A percentile compares a stretch with the other conserved stretches of the same genome.
Evolutionary conservation across 1,139 yeast genomes (phyloP).

Genomic region (Pichia sorboxylosa): DNA sequence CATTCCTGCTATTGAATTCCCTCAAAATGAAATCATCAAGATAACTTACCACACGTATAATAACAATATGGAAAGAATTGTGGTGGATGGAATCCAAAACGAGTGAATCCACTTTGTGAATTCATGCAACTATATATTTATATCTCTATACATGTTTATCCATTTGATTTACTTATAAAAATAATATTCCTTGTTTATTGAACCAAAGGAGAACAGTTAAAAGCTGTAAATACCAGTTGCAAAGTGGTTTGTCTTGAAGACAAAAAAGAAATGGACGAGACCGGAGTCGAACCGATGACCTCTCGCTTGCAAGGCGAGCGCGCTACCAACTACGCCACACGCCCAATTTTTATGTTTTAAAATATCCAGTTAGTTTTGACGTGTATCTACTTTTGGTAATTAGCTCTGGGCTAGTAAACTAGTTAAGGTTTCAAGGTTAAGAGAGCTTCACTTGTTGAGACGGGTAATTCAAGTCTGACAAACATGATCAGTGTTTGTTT

Average conservation of each 20-base stretch:
- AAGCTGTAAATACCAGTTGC: too few species aligned
- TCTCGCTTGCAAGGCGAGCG: constrained; percentile 57
- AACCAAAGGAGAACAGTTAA: background rate
- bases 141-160: background rate
- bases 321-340: constrained; percentile 68
- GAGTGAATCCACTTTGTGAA: background rate
- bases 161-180: background rate
- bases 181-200: background rate
- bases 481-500: too few species aligned
- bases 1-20: constrained; percentile 68
- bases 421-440: too few species aligned
- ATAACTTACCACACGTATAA: constrained; percentile 81
- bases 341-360: constrained; percentile 34
- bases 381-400: too few species aligned
- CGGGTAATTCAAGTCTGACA: too few species aligned
- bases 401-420: too few species aligned
- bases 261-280: constrained; percentile 35
- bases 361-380: too few species aligned
- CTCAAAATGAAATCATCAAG: constrained; percentile 75
- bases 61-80: constrained; percentile 52
- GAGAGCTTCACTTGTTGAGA: too few species aligned
- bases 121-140: background rate
- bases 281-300: constrained; percentile 61
- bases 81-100: constrained; percentile 23
- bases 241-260: too few species aligned